These are phyloP conservation scores for Parastagonospora avenae DNA, from an alignment of 2,329 filamentous ascomycete genomes.

Conservation along the genomic window DNA sequence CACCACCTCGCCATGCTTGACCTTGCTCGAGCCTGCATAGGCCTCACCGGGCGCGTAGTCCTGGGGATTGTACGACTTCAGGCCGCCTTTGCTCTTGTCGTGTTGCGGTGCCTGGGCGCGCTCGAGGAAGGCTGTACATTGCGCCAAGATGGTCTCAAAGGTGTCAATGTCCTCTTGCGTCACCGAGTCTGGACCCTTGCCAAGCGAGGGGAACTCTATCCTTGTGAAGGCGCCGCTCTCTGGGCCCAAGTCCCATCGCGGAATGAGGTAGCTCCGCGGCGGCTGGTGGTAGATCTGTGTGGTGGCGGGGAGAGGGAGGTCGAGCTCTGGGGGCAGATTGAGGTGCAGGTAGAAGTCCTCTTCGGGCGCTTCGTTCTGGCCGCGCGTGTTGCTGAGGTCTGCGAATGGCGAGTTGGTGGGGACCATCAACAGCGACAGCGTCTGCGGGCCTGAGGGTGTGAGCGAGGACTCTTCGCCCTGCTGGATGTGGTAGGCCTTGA, in stretches of 20 bases:
- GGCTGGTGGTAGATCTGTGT: constrained; percentile 98
- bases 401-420: constrained; percentile 78
- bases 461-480: constrained; percentile 84
- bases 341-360: constrained; percentile 98
- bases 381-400: constrained; percentile 60
- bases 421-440: constrained; percentile 92
- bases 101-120: constrained; percentile 68
- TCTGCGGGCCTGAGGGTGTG: constrained; percentile 85
- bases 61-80: constrained; percentile 74
- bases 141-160: constrained; percentile 96
- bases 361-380: constrained; percentile 56
- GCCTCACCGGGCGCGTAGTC: constrained; percentile 80
- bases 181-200: constrained; percentile 66
- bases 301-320: constrained; percentile 89
- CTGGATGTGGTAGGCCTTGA: constrained; percentile 88
- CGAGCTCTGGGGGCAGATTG: constrained; percentile 90
- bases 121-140: constrained; percentile 95
- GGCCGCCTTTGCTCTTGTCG: constrained; percentile 35
- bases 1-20: constrained; percentile 73
- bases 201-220: constrained; percentile 83
- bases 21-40: constrained; percentile 62
- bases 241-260: constrained; percentile 89
- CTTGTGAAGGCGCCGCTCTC: constrained; percentile 89
- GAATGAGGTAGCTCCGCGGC: constrained; percentile 89
- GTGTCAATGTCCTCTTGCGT: constrained; percentile 93